phyloP scores from a whole-genome alignment of 768 basidiomycete genomes.

The Serendipita sp. region DNA sequence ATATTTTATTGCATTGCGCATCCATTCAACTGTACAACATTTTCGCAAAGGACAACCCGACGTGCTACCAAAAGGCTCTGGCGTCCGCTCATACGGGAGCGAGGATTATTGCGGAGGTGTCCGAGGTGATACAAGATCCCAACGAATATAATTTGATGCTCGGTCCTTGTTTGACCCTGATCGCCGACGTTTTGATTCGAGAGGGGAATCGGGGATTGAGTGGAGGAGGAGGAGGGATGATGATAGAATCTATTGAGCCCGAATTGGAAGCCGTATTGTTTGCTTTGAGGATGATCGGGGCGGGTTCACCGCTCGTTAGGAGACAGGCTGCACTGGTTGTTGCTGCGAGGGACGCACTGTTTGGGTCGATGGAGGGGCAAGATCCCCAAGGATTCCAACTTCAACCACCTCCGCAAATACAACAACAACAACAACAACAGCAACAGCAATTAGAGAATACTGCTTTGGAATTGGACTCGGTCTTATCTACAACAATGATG shows the following conservation, averaged over 20 bases:
- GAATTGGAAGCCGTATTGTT: not conserved
- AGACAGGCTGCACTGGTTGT: not conserved
- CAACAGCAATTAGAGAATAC: too few species aligned
- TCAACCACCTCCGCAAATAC: not conserved
- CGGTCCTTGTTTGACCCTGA: constrained; percentile 48
- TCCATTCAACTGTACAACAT: constrained; percentile 48
- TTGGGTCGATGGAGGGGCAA: not conserved
- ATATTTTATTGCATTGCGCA: constrained; percentile 51
- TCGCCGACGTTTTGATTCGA: constrained; percentile 46
- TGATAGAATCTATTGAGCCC: not conserved
- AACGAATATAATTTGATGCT: constrained; percentile 29
- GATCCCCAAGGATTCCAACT: not conserved
- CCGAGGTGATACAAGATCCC: constrained; percentile 47
- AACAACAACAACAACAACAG: not conserved
- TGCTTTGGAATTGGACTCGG: not conserved
- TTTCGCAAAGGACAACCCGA: constrained; percentile 40
- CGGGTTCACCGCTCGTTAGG: not conserved
- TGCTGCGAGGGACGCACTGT: not conserved
- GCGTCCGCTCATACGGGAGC: constrained; percentile 44
- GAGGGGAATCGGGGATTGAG: constrained; percentile 20
- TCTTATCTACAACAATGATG: not conserved
- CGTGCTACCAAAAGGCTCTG: constrained; percentile 49
- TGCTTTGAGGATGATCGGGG: not conserved
- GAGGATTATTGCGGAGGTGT: constrained; percentile 42
- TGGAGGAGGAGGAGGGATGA: not conserved